phyloP scores from a whole-genome alignment of 2,329 filamentous ascomycete genomes.

The Mollisia scopiformis region DNA sequence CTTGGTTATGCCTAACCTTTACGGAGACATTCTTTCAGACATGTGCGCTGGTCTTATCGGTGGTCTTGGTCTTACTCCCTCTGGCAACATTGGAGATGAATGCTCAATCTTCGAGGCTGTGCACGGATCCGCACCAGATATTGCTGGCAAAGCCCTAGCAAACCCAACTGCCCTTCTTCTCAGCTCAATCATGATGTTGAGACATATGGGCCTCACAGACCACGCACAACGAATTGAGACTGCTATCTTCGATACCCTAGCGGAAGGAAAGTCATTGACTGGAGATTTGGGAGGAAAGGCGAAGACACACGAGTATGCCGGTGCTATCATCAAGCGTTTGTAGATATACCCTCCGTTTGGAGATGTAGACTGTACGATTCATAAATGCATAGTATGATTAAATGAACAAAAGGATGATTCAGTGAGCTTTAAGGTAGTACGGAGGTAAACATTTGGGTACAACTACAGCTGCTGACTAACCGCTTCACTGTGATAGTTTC shows the following conservation, averaged over 20 bases:
- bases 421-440: not conserved
- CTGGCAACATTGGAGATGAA: constrained; percentile 98
- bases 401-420: not conserved
- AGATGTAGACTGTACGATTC: constrained; percentile 37
- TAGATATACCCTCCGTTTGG: constrained; percentile 36
- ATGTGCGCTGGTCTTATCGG: constrained; percentile 99
- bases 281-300: constrained; percentile 95
- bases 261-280: constrained; percentile 94
- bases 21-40: constrained; percentile 98
- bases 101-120: constrained; percentile 99
- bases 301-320: constrained; percentile 93
- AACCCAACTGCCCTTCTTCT: constrained; percentile 97
- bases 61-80: constrained; percentile 94
- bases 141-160: constrained; percentile 92
- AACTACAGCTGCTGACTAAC: too few species aligned
- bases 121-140: constrained; percentile 95
- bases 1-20: constrained; percentile 96
- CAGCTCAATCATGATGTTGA: constrained; percentile 98
- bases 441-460: too few species aligned
- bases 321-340: constrained; percentile 74
- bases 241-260: constrained; percentile 92
- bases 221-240: constrained; percentile 89
- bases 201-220: constrained; percentile 90
- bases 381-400: constrained; percentile 25
- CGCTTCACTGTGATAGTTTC: too few species aligned